Evolutionary conservation across 306 rosid species (phyloP).

Genomic region (Spatholobus suberectus): DNA sequence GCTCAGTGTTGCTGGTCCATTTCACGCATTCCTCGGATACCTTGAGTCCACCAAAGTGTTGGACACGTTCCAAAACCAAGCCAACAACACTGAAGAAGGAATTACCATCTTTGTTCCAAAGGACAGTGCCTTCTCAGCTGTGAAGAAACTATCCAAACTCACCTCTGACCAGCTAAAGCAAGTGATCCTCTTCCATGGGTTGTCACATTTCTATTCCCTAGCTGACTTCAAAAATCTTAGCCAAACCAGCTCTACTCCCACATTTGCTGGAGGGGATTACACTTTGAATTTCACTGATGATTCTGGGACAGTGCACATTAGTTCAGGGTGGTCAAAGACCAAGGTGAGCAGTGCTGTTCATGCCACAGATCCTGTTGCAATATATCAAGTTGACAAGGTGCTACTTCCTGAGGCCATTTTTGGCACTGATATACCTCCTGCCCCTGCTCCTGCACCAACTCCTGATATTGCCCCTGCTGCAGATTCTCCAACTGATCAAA

Average conservation of each 20-base stretch:
- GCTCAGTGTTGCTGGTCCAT: constrained; percentile 89
- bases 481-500: constrained; percentile 60
- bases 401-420: constrained; percentile 91
- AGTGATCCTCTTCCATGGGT: constrained; percentile 78
- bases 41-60: constrained; percentile 80
- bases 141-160: constrained; percentile 70
- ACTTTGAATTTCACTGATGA: constrained; percentile 78
- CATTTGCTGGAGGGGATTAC: constrained; percentile 84
- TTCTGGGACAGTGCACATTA: constrained; percentile 65
- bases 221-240: constrained; percentile 83
- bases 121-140: constrained; percentile 68
- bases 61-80: constrained; percentile 91
- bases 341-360: constrained; percentile 85
- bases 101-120: constrained; percentile 87
- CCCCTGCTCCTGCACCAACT: constrained; percentile 85
- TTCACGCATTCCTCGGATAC: constrained; percentile 76
- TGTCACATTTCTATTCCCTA: constrained; percentile 81
- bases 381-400: constrained; percentile 79
- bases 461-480: constrained; percentile 78
- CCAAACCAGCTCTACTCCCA: constrained; percentile 59
- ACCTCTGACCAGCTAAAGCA: constrained; percentile 73
- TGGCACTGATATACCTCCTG: constrained; percentile 84
- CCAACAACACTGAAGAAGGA: constrained; percentile 92
- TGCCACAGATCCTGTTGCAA: constrained; percentile 83
- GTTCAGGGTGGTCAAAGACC: constrained; percentile 84